phyloP scores from a whole-genome alignment of 352 stramenopile species.

The Phytophthora capsici region DNA sequence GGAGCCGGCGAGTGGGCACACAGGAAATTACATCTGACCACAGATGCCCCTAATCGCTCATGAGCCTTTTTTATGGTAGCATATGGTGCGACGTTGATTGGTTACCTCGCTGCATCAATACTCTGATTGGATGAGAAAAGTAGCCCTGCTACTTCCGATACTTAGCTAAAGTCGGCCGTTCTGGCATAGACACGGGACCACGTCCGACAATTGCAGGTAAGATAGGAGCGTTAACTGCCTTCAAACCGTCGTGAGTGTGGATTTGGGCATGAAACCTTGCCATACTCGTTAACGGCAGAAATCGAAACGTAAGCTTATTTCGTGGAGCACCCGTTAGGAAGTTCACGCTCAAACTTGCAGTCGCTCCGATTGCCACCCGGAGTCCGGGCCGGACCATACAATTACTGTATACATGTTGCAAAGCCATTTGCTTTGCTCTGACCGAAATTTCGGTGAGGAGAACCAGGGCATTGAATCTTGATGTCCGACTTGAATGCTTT shows the following conservation, averaged over 20 bases:
- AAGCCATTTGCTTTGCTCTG: background rate
- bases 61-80: slow-evolving; percentile 7
- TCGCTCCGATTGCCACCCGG: background rate
- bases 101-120: background rate
- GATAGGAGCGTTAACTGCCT: slow-evolving; percentile 5
- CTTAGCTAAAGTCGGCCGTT: slow-evolving; percentile 17
- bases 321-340: no score
- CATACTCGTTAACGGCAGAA: no score
- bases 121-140: slow-evolving; percentile 10
- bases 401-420: background rate
- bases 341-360: background rate
- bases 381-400: no score
- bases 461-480: background rate
- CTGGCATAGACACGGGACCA: slow-evolving; percentile 11
- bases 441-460: slow-evolving; percentile 19
- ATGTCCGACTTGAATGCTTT: no score
- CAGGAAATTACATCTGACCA: slow-evolving; percentile 29
- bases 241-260: no score
- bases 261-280: background rate
- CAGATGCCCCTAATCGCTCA: background rate
- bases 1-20: slow-evolving; percentile 6
- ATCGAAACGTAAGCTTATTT: background rate
- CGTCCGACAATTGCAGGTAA: slow-evolving; percentile 19
- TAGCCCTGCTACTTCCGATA: slow-evolving; percentile 19
- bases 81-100: slow-evolving; percentile 7